Evolutionary conservation across 1,139 yeast species (phyloP), one percentile per base, ranked within the genome.

Genomic region (Ashbya aceris): DNA sequence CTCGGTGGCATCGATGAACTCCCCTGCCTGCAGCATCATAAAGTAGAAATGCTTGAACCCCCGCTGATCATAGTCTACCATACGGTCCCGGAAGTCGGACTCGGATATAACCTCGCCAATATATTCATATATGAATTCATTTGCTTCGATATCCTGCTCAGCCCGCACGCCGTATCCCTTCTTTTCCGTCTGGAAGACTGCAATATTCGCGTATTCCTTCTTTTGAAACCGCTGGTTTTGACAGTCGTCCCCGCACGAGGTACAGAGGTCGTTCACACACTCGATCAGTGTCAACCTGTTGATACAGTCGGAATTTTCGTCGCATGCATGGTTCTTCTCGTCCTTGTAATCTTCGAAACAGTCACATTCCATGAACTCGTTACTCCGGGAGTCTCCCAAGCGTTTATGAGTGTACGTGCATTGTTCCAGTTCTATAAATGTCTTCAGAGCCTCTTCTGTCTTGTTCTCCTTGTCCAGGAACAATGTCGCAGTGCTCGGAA

Each of bases 1-100:
- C 40, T 74, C 69, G 1, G 97, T 89, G 38, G 98, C 98, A 64
- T 91, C 98, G 45, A 91, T 85, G 58, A 86, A 91, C 56, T 91
- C 91, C 48, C 87, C 89, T 56, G 80, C 83, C 54, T 86, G 94
- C 49, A 91, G 73, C 96, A 87, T 87, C 98, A 91, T 91, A 62
- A 91, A 91, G 62, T 91, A 91, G 55, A 91, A 91, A 64, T 91
- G 98, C 61, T 76, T 78, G 51, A 82, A 72, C n/a, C 81, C 77
- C 50, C 73, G 72, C 30, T 69, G 62, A 56, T 83, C 93, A 61
- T 91, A 91, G 38, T 73, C 75, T 41, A 75, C 68, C 80, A 83
- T 83, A 48, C 96, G 73, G 41, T 70, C 69, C 44, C 86, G 70
- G 61, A 89, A 91, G 28, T 76, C 67, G 13, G 66, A 64, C 55